Conservation (phyloP, 129 eudicot species). For the Lactuca sativa region DNA sequence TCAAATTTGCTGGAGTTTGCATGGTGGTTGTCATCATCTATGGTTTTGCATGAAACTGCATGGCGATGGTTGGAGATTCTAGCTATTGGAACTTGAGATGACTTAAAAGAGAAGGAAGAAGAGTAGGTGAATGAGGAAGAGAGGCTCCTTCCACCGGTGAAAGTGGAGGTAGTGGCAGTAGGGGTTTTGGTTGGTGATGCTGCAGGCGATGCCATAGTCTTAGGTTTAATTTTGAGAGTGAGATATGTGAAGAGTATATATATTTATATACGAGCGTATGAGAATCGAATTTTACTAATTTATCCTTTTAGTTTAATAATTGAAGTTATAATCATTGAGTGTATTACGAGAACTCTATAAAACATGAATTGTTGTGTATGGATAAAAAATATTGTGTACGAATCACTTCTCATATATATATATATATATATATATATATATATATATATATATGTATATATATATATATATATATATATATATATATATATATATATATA, state of each 20-base stretch:
- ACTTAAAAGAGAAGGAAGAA: conserved; percentile 30
- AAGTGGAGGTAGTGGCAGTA: conserved; percentile 6
- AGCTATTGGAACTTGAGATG: conserved; percentile 33
- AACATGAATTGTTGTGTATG: too few species aligned
- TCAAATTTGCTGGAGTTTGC: conserved; percentile 34
- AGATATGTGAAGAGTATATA: background rate
- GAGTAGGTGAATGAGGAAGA: conserved; percentile 29
- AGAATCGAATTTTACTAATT: too few species aligned
- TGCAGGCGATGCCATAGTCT: conserved; percentile 32
- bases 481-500: too few species aligned
- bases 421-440: too few species aligned
- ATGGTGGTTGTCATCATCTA: conserved; percentile 15
- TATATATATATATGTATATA: too few species aligned
- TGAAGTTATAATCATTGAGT: too few species aligned
- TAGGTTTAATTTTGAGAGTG: background rate
- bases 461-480: too few species aligned
- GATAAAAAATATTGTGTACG: too few species aligned
- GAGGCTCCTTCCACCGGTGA: conserved; percentile 8
- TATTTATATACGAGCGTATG: conserved; percentile 17
- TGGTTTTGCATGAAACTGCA: conserved; percentile 52
- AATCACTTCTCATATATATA: too few species aligned
- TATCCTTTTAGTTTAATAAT: too few species aligned
- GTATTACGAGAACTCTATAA: too few species aligned
- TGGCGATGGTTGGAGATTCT: conserved; percentile 20
- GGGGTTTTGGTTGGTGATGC: conserved; percentile 24